These are phyloP conservation scores for Raphanus hybrid DNA, from an alignment of 441 rosid genomes.

Conservation along the genomic window DNA sequence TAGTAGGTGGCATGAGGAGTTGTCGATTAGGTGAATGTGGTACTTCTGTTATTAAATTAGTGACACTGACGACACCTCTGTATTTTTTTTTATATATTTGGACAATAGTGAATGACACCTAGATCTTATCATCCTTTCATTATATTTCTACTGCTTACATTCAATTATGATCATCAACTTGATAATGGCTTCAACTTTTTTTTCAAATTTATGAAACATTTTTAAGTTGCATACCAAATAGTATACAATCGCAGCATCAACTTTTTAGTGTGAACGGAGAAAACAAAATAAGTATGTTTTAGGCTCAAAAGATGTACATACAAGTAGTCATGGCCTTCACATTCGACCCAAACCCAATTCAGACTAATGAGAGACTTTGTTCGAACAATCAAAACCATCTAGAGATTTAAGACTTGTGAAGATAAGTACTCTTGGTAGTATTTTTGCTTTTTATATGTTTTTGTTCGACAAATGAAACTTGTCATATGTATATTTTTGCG, in stretches of 20 bases:
- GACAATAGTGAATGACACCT: background rate
- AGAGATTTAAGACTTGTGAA: background rate
- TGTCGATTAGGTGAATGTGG: constrained; percentile 10
- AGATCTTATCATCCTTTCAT: background rate
- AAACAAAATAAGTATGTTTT: background rate
- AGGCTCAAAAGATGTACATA: background rate
- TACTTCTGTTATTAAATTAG: constrained; percentile 13
- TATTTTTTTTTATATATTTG: background rate
- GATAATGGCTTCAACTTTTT: background rate
- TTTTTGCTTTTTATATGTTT: background rate
- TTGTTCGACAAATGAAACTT: background rate
- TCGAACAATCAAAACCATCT: background rate
- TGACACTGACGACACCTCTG: background rate
- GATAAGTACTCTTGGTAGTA: background rate
- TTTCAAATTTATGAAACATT: background rate
- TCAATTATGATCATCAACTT: constrained; percentile 4
- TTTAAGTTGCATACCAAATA: constrained; percentile 1
- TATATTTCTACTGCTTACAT: background rate
- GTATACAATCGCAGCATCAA: background rate
- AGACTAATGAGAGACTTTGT: background rate
- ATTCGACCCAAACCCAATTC: background rate
- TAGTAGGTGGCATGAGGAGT: constrained; percentile 30
- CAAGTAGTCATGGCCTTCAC: background rate
- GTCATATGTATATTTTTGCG: background rate
- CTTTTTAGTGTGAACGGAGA: background rate